These are phyloP conservation scores for Globisporangium takayamanum DNA, from an alignment of 352 stramenopile species.

Conservation along the genomic window DNA sequence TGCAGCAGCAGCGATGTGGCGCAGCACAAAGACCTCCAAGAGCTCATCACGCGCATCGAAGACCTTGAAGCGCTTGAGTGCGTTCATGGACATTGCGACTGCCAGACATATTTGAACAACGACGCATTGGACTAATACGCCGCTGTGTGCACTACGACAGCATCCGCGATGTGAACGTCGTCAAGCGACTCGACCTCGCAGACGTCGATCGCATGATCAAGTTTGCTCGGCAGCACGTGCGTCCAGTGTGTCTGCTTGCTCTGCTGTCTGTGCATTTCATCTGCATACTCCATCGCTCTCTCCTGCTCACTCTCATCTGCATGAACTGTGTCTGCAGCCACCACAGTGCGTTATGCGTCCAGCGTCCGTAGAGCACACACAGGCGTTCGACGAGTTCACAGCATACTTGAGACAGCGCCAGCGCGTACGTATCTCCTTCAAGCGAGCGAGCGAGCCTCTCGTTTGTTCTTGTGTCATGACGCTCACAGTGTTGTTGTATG, in stretches of 20 bases:
- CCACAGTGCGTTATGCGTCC: slow-evolving; percentile 41
- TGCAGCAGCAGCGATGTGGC: slow-evolving; percentile 19
- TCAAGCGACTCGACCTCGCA: slow-evolving; percentile 48
- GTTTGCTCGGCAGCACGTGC: slow-evolving; percentile 44
- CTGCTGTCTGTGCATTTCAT: not conserved
- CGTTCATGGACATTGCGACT: slow-evolving; percentile 7
- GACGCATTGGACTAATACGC: not conserved
- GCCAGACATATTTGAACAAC: not conserved
- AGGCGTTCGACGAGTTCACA: slow-evolving; percentile 39
- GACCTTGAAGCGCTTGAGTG: slow-evolving; percentile 43
- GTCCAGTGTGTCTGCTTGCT: not conserved
- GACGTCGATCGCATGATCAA: slow-evolving; percentile 56
- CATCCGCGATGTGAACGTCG: slow-evolving; percentile 36
- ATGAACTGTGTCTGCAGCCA: slow-evolving; percentile 24
- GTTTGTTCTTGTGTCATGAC: not conserved
- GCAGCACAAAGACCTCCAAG: slow-evolving; percentile 6
- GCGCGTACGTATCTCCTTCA: slow-evolving; percentile 25
- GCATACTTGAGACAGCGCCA: slow-evolving; percentile 46
- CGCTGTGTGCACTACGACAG: slow-evolving; percentile 14
- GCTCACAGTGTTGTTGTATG: not conserved
- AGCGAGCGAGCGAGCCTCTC: too few species aligned
- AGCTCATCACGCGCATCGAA: slow-evolving; percentile 22
- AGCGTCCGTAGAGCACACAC: slow-evolving; percentile 14
- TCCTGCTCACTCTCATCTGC: not conserved
- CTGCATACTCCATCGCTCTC: not conserved